These are phyloP conservation scores for Mantamonas sphyraenae DNA, from an alignment of 78 protist species.

Conservation along the genomic window DNA sequence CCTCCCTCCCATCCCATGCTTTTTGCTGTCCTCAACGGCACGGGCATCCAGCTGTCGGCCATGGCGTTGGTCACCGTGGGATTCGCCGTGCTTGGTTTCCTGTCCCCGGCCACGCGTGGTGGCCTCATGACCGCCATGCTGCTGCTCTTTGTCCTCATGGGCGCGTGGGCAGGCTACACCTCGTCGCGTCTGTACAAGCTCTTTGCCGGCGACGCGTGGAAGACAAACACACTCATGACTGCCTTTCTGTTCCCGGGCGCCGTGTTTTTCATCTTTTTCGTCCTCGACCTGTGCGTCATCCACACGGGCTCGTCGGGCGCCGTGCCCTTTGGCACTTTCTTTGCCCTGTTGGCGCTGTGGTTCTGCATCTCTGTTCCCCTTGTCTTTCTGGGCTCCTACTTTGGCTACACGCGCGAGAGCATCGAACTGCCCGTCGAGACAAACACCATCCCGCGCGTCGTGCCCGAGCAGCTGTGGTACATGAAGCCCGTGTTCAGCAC, in stretches of 20 bases:
- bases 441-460: slow-evolving; percentile 42
- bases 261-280: slow-evolving; percentile 44
- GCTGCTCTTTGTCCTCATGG: slow-evolving; percentile 83
- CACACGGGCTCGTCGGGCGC: slow-evolving; percentile 41
- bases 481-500: slow-evolving; percentile 32
- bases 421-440: slow-evolving; percentile 29
- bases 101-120: slow-evolving; percentile 92
- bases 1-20: slow-evolving; percentile 72
- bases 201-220: slow-evolving; percentile 44
- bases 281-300: slow-evolving; percentile 48
- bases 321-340: slow-evolving; percentile 54
- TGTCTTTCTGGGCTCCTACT: slow-evolving; percentile 63
- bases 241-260: slow-evolving; percentile 56
- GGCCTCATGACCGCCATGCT: slow-evolving; percentile 68
- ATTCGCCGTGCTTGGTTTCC: slow-evolving; percentile 89
- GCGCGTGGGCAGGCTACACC: slow-evolving; percentile 46
- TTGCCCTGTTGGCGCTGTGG: slow-evolving; percentile 50
- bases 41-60: slow-evolving; percentile 75
- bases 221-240: slow-evolving; percentile 32
- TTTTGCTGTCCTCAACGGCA: slow-evolving; percentile 70
- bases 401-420: slow-evolving; percentile 32
- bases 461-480: slow-evolving; percentile 49
- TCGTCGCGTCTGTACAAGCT: slow-evolving; percentile 44
- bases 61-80: slow-evolving; percentile 72
- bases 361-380: slow-evolving; percentile 73